Evolutionary conservation across 139 green algal genomes (phyloP).

Genomic region (Coelastrella sp.): DNA sequence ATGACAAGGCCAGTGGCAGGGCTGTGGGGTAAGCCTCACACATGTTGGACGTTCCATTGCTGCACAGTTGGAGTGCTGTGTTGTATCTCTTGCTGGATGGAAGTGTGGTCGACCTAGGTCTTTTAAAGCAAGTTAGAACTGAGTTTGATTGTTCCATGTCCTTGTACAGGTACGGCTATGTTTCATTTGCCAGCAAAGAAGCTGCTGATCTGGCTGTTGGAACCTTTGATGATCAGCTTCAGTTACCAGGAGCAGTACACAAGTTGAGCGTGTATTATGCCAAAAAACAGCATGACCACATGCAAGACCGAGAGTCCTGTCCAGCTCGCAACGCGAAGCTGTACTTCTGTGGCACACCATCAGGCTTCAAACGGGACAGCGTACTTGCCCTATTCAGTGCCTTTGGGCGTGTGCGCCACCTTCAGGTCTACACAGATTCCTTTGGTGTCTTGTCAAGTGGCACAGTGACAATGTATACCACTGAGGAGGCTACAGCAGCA

Average conservation of each 20-base stretch:
- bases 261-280: constrained; percentile 47
- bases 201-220: constrained; percentile 35
- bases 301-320: constrained; percentile 27
- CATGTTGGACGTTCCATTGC: background rate
- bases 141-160: too few species aligned
- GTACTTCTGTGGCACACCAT: constrained; percentile 45
- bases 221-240: constrained; percentile 49
- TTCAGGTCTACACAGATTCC: constrained; percentile 44
- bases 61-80: background rate
- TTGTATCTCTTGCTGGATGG: background rate
- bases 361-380: constrained; percentile 30
- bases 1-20: constrained; percentile 32
- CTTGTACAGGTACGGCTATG: constrained; percentile 47
- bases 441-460: constrained; percentile 42
- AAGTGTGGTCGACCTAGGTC: too few species aligned
- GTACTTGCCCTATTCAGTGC: constrained; percentile 45
- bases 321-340: constrained; percentile 46
- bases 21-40: constrained; percentile 16
- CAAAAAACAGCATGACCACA: constrained; percentile 44
- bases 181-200: constrained; percentile 40
- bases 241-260: constrained; percentile 25
- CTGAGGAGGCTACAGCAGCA: constrained; percentile 40
- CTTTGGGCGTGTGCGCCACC: constrained; percentile 46
- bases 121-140: too few species aligned
- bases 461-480: constrained; percentile 47